phyloP scores from a whole-genome alignment of 306 rosid genomes.

The Rosa multiflora region DNA sequence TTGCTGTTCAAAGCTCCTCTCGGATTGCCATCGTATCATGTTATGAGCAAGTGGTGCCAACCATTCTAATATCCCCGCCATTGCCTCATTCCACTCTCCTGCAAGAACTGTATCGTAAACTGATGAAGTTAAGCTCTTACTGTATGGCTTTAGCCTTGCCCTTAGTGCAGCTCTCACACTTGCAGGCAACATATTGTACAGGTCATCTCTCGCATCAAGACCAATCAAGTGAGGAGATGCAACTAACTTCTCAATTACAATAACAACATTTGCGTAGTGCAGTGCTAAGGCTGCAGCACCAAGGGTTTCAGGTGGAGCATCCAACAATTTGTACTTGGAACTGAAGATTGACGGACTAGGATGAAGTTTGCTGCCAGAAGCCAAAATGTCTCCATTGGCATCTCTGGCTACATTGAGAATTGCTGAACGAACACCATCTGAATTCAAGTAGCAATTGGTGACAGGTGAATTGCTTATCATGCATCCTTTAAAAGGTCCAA shows the following conservation, averaged over 20 bases:
- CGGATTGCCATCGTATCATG: conserved; percentile 97
- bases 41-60: conserved; percentile 94
- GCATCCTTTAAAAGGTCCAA: conserved; percentile 87
- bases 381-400: conserved; percentile 28
- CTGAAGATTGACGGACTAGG: conserved; percentile 37
- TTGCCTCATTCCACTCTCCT: conserved; percentile 82
- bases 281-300: conserved; percentile 90
- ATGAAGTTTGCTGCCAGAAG: conserved; percentile 33
- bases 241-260: conserved; percentile 85
- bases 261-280: conserved; percentile 88
- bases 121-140: conserved; percentile 58
- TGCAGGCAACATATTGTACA: conserved; percentile 89
- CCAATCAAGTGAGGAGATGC: conserved; percentile 96
- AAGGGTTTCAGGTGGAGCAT: conserved; percentile 82
- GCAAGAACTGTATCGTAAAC: conserved; percentile 69
- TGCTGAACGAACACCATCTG: conserved; percentile 38
- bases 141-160: conserved; percentile 69
- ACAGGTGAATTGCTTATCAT: conserved; percentile 48
- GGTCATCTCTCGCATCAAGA: conserved; percentile 92
- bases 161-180: conserved; percentile 63
- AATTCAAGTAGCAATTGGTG: conserved; percentile 40
- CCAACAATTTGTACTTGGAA: conserved; percentile 54
- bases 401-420: conserved; percentile 33
- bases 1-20: conserved; percentile 94
- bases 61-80: conserved; percentile 81